Evolutionary conservation across 768 basidiomycete species (phyloP).

Genomic region (Daedaleopsis nitida): DNA sequence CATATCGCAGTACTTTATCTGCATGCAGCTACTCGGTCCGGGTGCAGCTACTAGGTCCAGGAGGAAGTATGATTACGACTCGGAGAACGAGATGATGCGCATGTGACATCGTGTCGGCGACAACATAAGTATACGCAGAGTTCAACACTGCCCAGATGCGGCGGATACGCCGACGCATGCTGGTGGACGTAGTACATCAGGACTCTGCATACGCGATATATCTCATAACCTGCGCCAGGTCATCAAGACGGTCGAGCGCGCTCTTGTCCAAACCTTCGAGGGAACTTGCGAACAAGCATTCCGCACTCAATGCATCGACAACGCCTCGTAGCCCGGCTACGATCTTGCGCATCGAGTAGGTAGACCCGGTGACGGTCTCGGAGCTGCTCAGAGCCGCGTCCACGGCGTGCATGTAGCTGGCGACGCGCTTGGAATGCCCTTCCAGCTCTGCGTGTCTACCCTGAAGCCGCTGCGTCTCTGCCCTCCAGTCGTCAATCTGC

Average conservation of each 20-base stretch:
- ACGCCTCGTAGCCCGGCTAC: background rate
- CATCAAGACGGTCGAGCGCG: background rate
- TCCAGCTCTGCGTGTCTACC: background rate
- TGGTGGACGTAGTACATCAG: background rate
- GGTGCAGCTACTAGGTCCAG: too few species aligned
- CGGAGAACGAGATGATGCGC: too few species aligned
- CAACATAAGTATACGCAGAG: too few species aligned
- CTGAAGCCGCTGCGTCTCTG: background rate
- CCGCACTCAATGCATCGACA: background rate
- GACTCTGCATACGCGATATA: background rate
- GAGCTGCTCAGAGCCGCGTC: background rate
- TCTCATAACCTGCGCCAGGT: background rate
- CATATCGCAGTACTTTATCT: too few species aligned
- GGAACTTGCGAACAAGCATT: background rate
- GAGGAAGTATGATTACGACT: too few species aligned
- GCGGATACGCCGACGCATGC: too few species aligned
- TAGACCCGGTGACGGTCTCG: background rate
- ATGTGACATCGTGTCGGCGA: too few species aligned
- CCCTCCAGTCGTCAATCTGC: background rate
- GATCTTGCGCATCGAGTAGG: background rate
- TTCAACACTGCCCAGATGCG: too few species aligned
- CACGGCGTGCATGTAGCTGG: background rate
- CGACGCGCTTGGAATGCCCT: background rate
- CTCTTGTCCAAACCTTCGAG: background rate
- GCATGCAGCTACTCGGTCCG: too few species aligned